These are phyloP conservation scores for Diphasiastrum complanatum DNA, from an alignment of 83 land plant genomes.

Conservation along the genomic window DNA sequence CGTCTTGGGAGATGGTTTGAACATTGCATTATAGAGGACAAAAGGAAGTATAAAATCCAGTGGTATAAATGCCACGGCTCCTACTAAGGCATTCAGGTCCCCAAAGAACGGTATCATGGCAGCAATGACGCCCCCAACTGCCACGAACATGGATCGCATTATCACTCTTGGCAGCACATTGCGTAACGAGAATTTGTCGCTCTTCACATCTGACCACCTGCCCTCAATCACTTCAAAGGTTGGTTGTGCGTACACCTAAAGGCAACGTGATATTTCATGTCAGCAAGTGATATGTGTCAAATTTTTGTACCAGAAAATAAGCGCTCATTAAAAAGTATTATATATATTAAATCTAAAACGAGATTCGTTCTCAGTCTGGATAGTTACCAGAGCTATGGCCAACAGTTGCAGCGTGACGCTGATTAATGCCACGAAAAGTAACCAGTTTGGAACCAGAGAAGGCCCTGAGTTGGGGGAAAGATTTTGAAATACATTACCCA, in stretches of 20 bases:
- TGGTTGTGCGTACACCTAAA: not conserved
- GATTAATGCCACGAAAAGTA: constrained; percentile 1
- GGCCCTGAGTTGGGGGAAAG: not conserved
- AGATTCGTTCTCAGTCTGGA: not conserved
- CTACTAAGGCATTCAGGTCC: constrained; percentile 10
- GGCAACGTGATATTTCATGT: too few species aligned
- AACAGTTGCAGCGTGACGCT: constrained; percentile 3
- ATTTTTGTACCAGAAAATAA: not conserved
- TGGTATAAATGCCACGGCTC: constrained; percentile 10
- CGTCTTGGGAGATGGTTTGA: constrained; percentile 3
- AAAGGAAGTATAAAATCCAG: constrained; percentile 2
- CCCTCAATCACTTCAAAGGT: constrained; percentile 2
- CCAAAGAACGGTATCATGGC: constrained; percentile 15
- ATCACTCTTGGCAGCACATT: not conserved
- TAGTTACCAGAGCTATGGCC: constrained; percentile 5
- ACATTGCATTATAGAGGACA: not conserved
- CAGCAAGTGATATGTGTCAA: too few species aligned
- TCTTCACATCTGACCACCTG: not conserved
- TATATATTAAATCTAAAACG: not conserved
- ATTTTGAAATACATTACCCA: constrained; percentile 2
- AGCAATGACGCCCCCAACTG: not conserved
- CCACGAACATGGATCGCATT: not conserved
- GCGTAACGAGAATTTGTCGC: constrained; percentile 1
- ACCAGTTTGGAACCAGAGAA: constrained; percentile 9
- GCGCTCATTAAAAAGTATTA: not conserved